Evolutionary conservation across 2,329 filamentous ascomycete species (phyloP).

Genomic region (Penicillium oxalicum): DNA sequence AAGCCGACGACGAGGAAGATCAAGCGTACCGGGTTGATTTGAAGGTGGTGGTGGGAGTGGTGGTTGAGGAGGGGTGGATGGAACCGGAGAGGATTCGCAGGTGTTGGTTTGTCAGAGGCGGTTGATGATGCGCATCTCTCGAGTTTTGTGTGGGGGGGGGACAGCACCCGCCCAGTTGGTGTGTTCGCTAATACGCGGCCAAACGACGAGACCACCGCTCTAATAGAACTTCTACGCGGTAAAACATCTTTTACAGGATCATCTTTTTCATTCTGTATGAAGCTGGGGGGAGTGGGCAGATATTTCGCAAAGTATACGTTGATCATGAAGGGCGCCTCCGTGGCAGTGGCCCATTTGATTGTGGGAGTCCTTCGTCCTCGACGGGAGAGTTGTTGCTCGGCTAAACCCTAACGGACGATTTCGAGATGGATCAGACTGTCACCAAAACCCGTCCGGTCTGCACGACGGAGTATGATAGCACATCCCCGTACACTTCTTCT

Average conservation of each 20-base stretch:
- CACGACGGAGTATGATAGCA: no score
- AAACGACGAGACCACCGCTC: not conserved
- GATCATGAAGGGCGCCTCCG: not conserved
- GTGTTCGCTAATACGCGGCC: conserved; percentile 19
- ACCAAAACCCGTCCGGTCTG: no score
- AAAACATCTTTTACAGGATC: not conserved
- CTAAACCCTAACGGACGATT: conserved; percentile 32
- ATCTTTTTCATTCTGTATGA: no score
- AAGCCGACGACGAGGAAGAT: conserved; percentile 1
- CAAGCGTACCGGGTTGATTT: conserved; percentile 9
- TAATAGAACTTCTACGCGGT: not conserved
- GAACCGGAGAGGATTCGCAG: conserved; percentile 4
- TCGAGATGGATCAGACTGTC: no score
- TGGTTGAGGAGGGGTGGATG: conserved; percentile 5
- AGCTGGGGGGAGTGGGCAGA: not conserved
- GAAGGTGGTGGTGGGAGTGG: conserved; percentile 6
- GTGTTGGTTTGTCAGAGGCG: not conserved
- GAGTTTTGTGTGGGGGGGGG: conserved; percentile 25
- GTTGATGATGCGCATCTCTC: conserved; percentile 17
- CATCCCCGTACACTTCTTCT: no score
- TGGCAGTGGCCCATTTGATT: conserved; percentile 11
- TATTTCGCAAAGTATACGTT: not conserved
- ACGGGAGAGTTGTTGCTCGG: conserved; percentile 24
- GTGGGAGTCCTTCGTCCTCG: conserved; percentile 22
- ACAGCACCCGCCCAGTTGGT: conserved; percentile 6